Percentiles rank a stretch among this genome's conserved stretches.
These are phyloP conservation scores for Oryza rufipogon DNA, from an alignment of 176 grass and related monocot species.

Conservation along the genomic window DNA sequence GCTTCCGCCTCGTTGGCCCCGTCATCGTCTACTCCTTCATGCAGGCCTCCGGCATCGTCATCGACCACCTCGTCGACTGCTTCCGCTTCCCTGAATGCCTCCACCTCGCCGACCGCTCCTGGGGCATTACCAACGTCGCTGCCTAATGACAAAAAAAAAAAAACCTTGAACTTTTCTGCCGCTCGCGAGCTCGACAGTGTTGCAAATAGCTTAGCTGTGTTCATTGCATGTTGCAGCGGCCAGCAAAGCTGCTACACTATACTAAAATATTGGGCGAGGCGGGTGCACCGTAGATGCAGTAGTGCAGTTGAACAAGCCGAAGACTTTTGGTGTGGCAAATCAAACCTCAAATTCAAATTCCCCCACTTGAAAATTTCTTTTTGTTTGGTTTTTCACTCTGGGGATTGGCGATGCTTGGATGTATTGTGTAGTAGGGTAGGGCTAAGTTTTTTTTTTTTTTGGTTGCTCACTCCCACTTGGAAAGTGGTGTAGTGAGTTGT, in stretches of 20 bases:
- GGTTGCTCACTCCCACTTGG: not conserved
- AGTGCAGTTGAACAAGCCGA: no score
- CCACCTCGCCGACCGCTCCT: constrained; percentile 65
- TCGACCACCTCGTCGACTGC: constrained; percentile 88
- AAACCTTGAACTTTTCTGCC: no score
- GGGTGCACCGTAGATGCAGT: no score
- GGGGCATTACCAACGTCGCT: constrained; percentile 86
- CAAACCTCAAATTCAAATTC: no score
- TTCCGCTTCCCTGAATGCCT: constrained; percentile 77
- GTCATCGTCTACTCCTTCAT: constrained; percentile 99
- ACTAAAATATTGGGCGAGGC: no score
- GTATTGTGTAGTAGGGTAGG: constrained; percentile 12
- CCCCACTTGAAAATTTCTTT: not conserved
- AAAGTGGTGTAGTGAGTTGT: not conserved
- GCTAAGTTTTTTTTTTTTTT: constrained; percentile 15
- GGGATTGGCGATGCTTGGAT: not conserved
- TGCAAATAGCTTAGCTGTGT: no score
- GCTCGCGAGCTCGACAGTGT: no score
- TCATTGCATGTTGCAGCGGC: no score
- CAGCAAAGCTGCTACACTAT: no score
- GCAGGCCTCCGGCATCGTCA: constrained; percentile 81
- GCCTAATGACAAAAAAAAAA: not conserved
- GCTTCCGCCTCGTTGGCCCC: constrained; percentile 83
- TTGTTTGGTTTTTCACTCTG: not conserved
- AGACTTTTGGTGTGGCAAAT: no score